Evolutionary conservation across 768 basidiomycete genomes (phyloP), one percentile per base, ranked within the genome.

Genomic region (Termitomyces sp.): DNA sequence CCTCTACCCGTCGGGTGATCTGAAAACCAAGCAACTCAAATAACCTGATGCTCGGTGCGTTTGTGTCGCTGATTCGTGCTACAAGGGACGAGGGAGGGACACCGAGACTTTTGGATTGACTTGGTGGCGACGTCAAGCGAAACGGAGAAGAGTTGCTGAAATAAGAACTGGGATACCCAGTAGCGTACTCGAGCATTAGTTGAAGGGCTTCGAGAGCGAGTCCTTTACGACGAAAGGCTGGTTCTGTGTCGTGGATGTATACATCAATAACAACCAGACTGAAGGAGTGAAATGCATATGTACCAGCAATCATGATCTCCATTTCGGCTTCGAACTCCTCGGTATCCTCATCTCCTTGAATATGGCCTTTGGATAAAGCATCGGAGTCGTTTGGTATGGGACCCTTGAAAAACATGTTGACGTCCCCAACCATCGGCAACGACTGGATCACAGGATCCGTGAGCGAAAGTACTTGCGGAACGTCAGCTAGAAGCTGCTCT

Each of bases 301-400:
- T 57, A 86, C 91, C 89, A 63, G 94, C 93, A 56, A 96, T 88
- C 94, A 96, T 98, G 56, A 96, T 85, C 67, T 96, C 93, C 25
- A 85, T 81, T 64, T 98, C 95, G 2, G 83, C 90, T 58, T 93
- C 86, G 52, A 82, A 79, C 32, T 71, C 75, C 22, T 76, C 70
- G 6, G 72, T 70, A 1, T 67, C 64, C 3, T 71, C 70, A 1
- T 64, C 65, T 2, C 61, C 69, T 25, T 71, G 71, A 13, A 29
- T 51, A 18, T 54, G 50, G 10, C 59, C 60, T 18, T 64, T 60
- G 16, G 33, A 55, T 31, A 39, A 40, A 23, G 33, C 48, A 54
- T 10, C 43, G 32, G 51, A 46, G 18, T 10, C 13, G 29, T n/a
- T 44, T 32, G 66, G 64, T 20, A 68, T 68, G 16, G 66, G 60